Evolutionary conservation across 1,284 basidiomycete species (phyloP), one percentile per base, ranked within the genome.

Genomic region (Rhizoctonia solani): DNA sequence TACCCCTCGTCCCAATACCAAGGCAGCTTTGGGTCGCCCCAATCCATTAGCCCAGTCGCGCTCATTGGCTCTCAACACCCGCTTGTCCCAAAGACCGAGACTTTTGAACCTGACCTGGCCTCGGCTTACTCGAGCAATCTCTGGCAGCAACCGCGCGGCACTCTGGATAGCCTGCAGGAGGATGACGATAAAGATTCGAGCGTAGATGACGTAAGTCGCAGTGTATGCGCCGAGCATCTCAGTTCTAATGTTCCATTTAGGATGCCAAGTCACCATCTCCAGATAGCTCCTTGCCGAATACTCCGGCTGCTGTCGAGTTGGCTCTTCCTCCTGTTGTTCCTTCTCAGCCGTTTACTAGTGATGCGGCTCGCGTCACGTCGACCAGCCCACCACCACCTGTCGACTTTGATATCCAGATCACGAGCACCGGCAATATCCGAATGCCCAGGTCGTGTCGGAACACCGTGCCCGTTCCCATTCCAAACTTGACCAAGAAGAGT

Each of bases 401-500:
- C 37, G 59, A 65, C 27, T 65, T 65, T 42, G 59, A 65, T 21
- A 65, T 65, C n/a, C 59, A 65, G 16, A 65, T 65, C 23, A 52
- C 59, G 29, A 53, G 59, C 59, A 65, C 4, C 19, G 59, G 59
- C 27, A 65, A 65, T 19, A 49, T 65, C 42, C 59, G 59, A n/a
- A 65, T 65, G 59, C 59, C 59, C 21, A 41, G 49, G 49, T 65
- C 59, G 25, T 65, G 59, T 37, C 59, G 59, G 32, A 65, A 44
- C 59, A 65, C 59, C 8, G 27, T 53, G 49, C 89, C 90, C 25
- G 80, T 89, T 16, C 87, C 87, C 13, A 83, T 89, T 2, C 87
- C 87, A 8, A 85, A 88, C 72, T 78, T 90, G 37, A 89, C 85
- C 23, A 89, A 89, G 77, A 89, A 89, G 76, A 85, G 83, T 66